Percentiles rank a stretch among this genome's conserved stretches.
phyloP scores from a whole-genome alignment of 495 filamentous ascomycete genomes.

The Durotheca rogersii region DNA sequence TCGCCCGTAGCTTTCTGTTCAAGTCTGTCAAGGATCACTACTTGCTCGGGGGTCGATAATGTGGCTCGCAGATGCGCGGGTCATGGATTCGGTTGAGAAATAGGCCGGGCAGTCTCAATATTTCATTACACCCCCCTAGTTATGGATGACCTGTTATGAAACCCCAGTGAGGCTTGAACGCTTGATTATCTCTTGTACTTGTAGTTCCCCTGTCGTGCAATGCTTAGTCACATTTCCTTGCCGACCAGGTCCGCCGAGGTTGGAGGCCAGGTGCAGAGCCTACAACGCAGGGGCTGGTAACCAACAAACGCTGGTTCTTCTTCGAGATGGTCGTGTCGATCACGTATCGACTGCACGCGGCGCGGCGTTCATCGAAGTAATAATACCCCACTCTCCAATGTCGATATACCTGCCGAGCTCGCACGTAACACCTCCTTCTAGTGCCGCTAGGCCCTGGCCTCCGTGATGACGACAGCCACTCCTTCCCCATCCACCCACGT shows the following conservation, averaged over 20 bases:
- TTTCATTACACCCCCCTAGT: conserved; percentile 1
- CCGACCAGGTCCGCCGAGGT: neutral
- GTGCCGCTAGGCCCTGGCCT: conserved; percentile 8
- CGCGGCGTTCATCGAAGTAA: no score
- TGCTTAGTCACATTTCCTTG: conserved; percentile 3
- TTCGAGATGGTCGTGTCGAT: no score
- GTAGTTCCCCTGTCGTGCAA: conserved; percentile 6
- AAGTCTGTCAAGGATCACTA: neutral
- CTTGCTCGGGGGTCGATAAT: neutral
- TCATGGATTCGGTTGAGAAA: neutral
- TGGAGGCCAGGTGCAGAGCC: neutral
- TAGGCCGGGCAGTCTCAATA: conserved; percentile 1
- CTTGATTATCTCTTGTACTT: conserved; percentile 13
- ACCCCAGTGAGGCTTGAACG: neutral
- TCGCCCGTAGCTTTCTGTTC: neutral
- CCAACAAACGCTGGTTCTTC: no score
- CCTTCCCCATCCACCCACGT: conserved; percentile 61
- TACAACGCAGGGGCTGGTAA: no score
- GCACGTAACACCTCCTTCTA: neutral
- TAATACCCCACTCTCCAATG: no score
- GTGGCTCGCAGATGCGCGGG: neutral
- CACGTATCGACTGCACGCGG: no score
- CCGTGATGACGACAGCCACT: conserved; percentile 49
- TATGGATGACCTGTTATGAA: conserved; percentile 2
- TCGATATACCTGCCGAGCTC: neutral